These are phyloP conservation scores for Neoscytalidium dimidiatum DNA, from an alignment of 2,329 filamentous ascomycete species.

Conservation along the genomic window DNA sequence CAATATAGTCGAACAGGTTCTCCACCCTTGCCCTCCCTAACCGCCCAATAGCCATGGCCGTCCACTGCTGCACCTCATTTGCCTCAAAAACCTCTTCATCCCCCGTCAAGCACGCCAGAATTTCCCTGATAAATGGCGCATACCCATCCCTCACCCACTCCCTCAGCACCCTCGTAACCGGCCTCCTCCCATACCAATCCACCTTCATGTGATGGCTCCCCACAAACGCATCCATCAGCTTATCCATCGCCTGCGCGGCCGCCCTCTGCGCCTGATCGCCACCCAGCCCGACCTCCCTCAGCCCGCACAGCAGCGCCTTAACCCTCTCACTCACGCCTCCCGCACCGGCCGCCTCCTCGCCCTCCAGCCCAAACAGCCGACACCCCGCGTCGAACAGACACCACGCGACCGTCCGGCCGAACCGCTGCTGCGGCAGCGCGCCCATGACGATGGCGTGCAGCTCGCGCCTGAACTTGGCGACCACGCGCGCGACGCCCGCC, in stretches of 20 bases:
- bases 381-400: slow-evolving; percentile 58
- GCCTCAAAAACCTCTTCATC: slow-evolving; percentile 44
- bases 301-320: slow-evolving; percentile 53
- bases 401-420: slow-evolving; percentile 56
- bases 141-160: slow-evolving; percentile 71
- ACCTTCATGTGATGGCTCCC: slow-evolving; percentile 61
- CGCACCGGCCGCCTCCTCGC: slow-evolving; percentile 18
- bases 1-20: slow-evolving; percentile 77
- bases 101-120: slow-evolving; percentile 48
- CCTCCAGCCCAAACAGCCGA: slow-evolving; percentile 43
- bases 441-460: slow-evolving; percentile 67
- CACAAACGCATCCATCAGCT: slow-evolving; percentile 65
- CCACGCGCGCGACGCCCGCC: slow-evolving; percentile 43
- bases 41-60: slow-evolving; percentile 67
- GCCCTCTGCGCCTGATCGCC: slow-evolving; percentile 70
- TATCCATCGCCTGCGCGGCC: slow-evolving; percentile 71
- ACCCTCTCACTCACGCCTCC: neutral
- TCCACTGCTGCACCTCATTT: slow-evolving; percentile 65
- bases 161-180: slow-evolving; percentile 61
- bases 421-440: slow-evolving; percentile 54
- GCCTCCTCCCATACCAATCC: slow-evolving; percentile 58
- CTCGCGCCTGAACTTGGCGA: slow-evolving; percentile 59
- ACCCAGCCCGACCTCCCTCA: slow-evolving; percentile 67
- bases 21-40: slow-evolving; percentile 69
- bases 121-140: slow-evolving; percentile 63